Base-by-base conservation (phyloP, 2,329 filamentous ascomycete genomes). In the Colletotrichum caudatum region DNA sequence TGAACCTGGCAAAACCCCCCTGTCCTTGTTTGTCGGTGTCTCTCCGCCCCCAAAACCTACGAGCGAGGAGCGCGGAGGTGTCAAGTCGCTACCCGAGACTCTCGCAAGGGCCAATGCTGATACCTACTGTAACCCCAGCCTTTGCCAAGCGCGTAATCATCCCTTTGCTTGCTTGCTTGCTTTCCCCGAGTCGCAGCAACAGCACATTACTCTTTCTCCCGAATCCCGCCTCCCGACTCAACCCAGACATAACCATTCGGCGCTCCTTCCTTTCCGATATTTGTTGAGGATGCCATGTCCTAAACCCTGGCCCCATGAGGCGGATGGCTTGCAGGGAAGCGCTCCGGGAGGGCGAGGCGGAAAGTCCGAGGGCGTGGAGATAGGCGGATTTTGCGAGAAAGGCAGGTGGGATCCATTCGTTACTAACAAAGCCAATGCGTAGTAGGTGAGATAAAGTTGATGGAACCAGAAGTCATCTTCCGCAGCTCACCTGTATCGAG, bases 51-150 rank as follows among this genome's bases (percentile, higher is more conserved):
- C 69, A 68, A 71, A 50, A 46, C 56, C 58, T 8, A 50, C 41
- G 20, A 23, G 6, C 9, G 9, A 16, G 16, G n/a, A 48, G 59
- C 39, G 65, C 60, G 46, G 65, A 69, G 65, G 59, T 66, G 46
- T 64, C 64, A 59, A 71, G 53, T 72, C 65, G 46, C 65, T 72
- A 72, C 59, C 69, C 69, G 65, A 72, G 64, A 72, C 69, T 69
- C 37, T 69, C 23, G 69, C 69, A 60, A 44, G 67, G 69, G 56
- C 54, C 65, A 71, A 61, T 1, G 48, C n/a, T 50, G 69, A 23
- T 68, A 63, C 65, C 58, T 53, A 53, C 57, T 64, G 51, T 26
- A 57, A 64, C 62, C 20, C 48, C 51, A 64, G 51, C 51, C 23
- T n/a, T 46, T 44, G 37, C 61, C 61, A 64, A 64, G 61, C 48